These are phyloP conservation scores for Mitragyna speciosa DNA, from an alignment of 257 asterid species.

Conservation along the genomic window DNA sequence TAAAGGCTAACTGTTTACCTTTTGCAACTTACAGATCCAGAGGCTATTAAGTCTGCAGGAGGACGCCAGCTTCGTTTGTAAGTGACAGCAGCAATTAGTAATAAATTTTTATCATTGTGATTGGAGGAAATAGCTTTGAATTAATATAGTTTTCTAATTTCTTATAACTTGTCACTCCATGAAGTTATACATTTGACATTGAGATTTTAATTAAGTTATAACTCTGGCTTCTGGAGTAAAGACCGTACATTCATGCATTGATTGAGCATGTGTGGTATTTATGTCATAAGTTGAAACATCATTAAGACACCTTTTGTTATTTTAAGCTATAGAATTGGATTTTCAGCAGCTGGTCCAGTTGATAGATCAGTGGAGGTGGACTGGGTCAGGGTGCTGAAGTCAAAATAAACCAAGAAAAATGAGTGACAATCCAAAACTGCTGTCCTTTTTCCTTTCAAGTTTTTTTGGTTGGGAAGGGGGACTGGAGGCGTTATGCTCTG, in stretches of 20 bases:
- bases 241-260: not conserved
- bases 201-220: not conserved
- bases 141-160: not conserved
- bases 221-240: not conserved
- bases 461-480: not conserved
- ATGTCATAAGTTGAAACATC: not conserved
- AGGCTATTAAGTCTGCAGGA: conserved; percentile 72
- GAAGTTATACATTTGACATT: not conserved
- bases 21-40: conserved; percentile 62
- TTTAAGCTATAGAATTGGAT: not conserved
- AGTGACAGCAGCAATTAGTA: conserved; percentile 34
- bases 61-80: conserved; percentile 94
- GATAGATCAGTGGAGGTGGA: not conserved
- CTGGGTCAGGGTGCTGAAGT: not conserved
- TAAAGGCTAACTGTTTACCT: conserved; percentile 12
- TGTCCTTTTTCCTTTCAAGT: too few species aligned
- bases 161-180: not conserved
- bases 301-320: not conserved
- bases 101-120: not conserved
- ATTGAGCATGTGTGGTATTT: not conserved
- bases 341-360: not conserved
- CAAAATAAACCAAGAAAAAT: not conserved
- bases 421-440: not conserved
- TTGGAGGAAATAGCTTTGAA: not conserved
- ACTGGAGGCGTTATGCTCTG: not conserved